phyloP scores from a whole-genome alignment of 352 stramenopile genomes.

The Pythium rhizo-oryzae region DNA sequence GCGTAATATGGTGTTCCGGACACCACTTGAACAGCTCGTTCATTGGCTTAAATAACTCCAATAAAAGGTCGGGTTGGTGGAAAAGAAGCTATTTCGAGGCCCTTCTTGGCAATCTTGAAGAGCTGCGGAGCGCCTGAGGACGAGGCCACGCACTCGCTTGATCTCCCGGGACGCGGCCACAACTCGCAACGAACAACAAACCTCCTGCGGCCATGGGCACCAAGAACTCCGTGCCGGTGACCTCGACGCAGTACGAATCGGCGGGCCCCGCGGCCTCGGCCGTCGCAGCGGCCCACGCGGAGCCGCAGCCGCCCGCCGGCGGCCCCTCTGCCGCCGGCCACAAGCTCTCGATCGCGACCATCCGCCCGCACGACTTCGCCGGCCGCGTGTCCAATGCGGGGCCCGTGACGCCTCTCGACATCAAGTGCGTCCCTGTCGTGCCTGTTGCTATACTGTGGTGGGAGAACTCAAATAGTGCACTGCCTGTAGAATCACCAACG shows the following conservation, averaged over 20 bases:
- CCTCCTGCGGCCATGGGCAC: conserved; percentile 44
- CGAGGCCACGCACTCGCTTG: not conserved
- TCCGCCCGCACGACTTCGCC: conserved; percentile 48
- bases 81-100: not conserved
- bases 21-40: not conserved
- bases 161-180: too few relatives aligned
- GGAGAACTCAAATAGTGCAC: too few relatives aligned
- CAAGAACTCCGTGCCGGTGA: conserved; percentile 64
- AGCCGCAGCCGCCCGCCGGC: not conserved
- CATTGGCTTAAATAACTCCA: conserved; percentile 3
- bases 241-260: conserved; percentile 34
- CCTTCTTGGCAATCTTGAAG: conserved; percentile 20
- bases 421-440: conserved; percentile 45
- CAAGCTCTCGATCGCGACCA: conserved; percentile 46
- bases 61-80: not conserved
- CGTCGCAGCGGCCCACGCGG: conserved; percentile 5
- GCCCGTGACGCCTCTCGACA: conserved; percentile 52
- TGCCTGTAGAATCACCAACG: conserved; percentile 67
- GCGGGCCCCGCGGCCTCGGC: not conserved
- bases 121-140: conserved; percentile 3
- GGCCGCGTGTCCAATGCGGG: conserved; percentile 3
- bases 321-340: not conserved
- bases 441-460: too few relatives aligned
- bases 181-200: not conserved
- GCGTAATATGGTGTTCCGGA: not conserved